phyloP scores from a whole-genome alignment of 805 yeast species.

The Babjeviella inositovora region DNA sequence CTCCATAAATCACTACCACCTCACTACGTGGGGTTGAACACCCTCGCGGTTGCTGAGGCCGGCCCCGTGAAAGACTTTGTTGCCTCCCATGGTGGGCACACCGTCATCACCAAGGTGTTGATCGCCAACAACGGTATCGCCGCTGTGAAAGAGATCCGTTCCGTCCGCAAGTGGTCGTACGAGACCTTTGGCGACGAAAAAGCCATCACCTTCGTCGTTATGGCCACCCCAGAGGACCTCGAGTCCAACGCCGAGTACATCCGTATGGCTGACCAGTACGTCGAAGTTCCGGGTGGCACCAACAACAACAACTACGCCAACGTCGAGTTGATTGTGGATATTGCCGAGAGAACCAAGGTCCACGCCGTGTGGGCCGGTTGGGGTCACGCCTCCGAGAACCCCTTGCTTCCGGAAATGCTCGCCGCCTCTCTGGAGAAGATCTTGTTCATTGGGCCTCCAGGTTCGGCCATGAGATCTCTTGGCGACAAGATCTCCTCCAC shows the following conservation, averaged over 20 bases:
- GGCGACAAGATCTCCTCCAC: conserved; percentile 98
- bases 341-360: conserved; percentile 91
- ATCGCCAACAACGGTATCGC: conserved; percentile 99
- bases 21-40: conserved; percentile 73
- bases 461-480: conserved; percentile 96
- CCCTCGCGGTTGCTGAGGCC: conserved; percentile 66
- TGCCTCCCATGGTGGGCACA: conserved; percentile 78
- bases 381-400: conserved; percentile 99
- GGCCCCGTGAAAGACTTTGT: conserved; percentile 74
- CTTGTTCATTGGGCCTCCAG: conserved; percentile 97
- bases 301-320: conserved; percentile 97
- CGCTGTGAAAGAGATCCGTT: conserved; percentile 95
- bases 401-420: conserved; percentile 79
- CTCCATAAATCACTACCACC: conserved; percentile 31
- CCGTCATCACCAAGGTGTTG: conserved; percentile 75
- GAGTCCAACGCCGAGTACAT: conserved; percentile 95
- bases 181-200: conserved; percentile 96
- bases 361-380: conserved; percentile 99
- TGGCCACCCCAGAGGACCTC: conserved; percentile 99
- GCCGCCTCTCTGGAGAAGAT: conserved; percentile 88
- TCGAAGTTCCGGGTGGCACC: conserved; percentile 98
- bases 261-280: conserved; percentile 97
- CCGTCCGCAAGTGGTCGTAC: conserved; percentile 97
- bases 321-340: conserved; percentile 90
- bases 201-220: conserved; percentile 86